Percentiles rank a stretch among this genome's conserved stretches.
Conservation (phyloP, 169 alveolate genomes). For the Babesia bovis region DNA sequence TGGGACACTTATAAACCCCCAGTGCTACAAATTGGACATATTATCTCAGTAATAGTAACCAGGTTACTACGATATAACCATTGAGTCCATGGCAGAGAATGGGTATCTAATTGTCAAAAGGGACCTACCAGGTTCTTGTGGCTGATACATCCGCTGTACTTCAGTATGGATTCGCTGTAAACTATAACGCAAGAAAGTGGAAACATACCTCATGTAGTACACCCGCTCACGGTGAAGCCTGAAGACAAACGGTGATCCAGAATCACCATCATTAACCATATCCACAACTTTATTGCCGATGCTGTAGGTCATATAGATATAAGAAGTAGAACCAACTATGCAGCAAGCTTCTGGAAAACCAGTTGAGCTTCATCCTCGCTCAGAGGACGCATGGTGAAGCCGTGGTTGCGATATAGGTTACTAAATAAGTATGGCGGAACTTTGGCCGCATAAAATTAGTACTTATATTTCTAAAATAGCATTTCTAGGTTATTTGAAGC, state of each 20-base stretch:
- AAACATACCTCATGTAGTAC: constrained; percentile 58
- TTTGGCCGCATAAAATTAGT: neutral
- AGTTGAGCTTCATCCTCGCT: constrained; percentile 69
- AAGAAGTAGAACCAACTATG: constrained; percentile 22
- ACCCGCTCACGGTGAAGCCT: constrained; percentile 67
- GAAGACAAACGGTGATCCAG: constrained; percentile 47
- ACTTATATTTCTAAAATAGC: neutral
- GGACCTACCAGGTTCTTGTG: constrained; percentile 55
- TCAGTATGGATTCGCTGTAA: constrained; percentile 51
- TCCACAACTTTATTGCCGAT: constrained; percentile 62
- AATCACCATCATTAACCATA: constrained; percentile 50
- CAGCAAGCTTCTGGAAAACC: constrained; percentile 63
- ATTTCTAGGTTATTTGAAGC: too few species aligned
- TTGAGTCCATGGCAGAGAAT: too few species aligned
- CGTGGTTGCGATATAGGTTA: neutral
- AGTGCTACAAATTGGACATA: neutral
- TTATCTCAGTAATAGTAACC: neutral
- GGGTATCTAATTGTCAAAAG: too few species aligned
- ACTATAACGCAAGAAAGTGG: neutral
- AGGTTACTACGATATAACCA: neutral
- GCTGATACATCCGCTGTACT: constrained; percentile 53
- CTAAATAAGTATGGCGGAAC: neutral
- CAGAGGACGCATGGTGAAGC: constrained; percentile 59
- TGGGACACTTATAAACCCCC: neutral
- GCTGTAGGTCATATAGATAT: constrained; percentile 7